phyloP scores from a whole-genome alignment of 257 asterid species.

The Anisodus tanguticus region DNA sequence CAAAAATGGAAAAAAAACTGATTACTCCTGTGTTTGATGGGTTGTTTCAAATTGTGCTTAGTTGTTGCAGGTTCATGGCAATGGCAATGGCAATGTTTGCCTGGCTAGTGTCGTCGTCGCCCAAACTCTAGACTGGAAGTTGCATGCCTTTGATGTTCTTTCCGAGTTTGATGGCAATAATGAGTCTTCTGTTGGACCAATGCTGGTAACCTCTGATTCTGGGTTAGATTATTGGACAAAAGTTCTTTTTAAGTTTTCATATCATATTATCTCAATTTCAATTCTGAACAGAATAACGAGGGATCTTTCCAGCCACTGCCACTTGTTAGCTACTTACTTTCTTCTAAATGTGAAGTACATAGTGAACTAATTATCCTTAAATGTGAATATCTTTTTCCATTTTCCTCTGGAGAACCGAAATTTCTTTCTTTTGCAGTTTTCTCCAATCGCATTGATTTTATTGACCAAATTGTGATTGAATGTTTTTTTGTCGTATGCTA shows the following conservation, averaged over 20 bases:
- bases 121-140: constrained; percentile 94
- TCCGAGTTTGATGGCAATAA: constrained; percentile 91
- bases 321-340: not conserved
- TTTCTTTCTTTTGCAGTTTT: constrained; percentile 7
- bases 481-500: not conserved
- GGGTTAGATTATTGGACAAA: constrained; percentile 20
- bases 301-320: constrained; percentile 1
- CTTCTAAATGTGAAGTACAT: constrained; percentile 21
- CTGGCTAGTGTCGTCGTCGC: constrained; percentile 96
- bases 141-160: constrained; percentile 92
- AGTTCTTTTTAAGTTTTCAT: not conserved
- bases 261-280: constrained; percentile 10
- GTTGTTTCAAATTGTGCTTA: constrained; percentile 25
- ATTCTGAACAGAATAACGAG: constrained; percentile 22
- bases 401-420: not conserved
- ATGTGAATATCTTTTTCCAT: not conserved
- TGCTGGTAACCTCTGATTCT: constrained; percentile 69
- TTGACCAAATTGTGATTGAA: not conserved
- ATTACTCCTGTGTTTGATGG: not conserved
- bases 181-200: constrained; percentile 80
- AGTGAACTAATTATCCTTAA: not conserved
- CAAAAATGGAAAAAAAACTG: not conserved
- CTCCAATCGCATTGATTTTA: not conserved
- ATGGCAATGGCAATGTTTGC: constrained; percentile 78
- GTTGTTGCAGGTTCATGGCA: constrained; percentile 63